Conservation (phyloP, 78 protist species). For the Diacronema lutheri region DNA sequence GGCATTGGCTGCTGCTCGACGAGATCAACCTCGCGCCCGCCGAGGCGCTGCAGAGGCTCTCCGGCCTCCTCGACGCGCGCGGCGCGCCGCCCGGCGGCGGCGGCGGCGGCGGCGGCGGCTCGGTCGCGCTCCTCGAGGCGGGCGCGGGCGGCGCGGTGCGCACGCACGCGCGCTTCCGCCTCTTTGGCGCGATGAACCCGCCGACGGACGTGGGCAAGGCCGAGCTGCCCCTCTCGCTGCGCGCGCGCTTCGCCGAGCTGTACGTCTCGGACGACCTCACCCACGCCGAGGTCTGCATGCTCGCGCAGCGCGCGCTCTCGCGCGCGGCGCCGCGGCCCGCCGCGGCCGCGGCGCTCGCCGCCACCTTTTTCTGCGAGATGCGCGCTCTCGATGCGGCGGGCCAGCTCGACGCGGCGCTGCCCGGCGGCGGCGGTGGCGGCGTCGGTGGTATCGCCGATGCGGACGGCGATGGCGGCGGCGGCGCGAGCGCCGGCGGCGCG, state of each 20-base stretch:
- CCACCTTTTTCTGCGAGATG: too few species aligned
- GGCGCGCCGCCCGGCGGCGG: neutral
- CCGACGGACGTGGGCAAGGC: conserved; percentile 98
- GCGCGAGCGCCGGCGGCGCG: conserved; percentile 82
- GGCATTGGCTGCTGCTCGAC: conserved; percentile 98
- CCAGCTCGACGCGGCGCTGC: too few species aligned
- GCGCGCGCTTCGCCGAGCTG: conserved; percentile 88
- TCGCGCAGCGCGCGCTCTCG: conserved; percentile 61
- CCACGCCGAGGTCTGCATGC: conserved; percentile 68
- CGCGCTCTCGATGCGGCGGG: too few species aligned
- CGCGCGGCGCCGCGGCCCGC: neutral
- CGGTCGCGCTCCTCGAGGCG: conserved; percentile 78
- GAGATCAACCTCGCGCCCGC: conserved; percentile 97
- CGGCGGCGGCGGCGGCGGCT: neutral
- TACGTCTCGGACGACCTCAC: conserved; percentile 81
- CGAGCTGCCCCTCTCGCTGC: conserved; percentile 86
- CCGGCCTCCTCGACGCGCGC: conserved; percentile 1
- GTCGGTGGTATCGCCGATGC: conserved; percentile 53
- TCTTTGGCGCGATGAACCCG: conserved; percentile 99
- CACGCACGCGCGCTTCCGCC: conserved; percentile 91
- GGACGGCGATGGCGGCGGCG: conserved; percentile 63
- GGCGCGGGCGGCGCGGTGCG: conserved; percentile 82
- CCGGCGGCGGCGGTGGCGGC: conserved; percentile 29
- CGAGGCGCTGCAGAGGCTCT: conserved; percentile 86
- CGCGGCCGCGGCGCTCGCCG: neutral